phyloP scores from a whole-genome alignment of 208 protist species.

The Herpetomonas tarakana region DNA sequence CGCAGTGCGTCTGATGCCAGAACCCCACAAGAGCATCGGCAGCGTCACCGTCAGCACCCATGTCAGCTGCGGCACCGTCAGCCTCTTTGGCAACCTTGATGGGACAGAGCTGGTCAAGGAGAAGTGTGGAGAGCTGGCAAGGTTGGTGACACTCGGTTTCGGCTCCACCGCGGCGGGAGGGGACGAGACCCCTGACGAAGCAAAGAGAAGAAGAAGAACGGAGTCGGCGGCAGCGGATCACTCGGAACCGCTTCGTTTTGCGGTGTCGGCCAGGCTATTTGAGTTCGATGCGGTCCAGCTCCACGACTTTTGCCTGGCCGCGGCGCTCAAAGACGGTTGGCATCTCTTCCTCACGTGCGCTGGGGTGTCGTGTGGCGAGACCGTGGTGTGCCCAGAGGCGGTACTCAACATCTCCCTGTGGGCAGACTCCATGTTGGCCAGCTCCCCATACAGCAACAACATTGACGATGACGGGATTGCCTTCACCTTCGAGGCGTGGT shows the following conservation, averaged over 20 bases:
- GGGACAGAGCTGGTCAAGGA: slow-evolving; percentile 22
- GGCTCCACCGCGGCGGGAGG: neutral
- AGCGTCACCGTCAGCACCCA: neutral
- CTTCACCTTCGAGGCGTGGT: slow-evolving; percentile 30
- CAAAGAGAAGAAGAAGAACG: no score
- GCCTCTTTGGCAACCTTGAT: slow-evolving; percentile 14
- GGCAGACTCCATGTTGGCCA: slow-evolving; percentile 30
- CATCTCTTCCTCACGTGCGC: slow-evolving; percentile 25
- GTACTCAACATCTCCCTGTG: slow-evolving; percentile 25
- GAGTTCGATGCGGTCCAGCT: slow-evolving; percentile 3
- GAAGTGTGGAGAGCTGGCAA: slow-evolving; percentile 5
- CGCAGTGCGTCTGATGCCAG: neutral
- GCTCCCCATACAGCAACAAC: slow-evolving; percentile 36
- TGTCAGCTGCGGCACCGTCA: neutral
- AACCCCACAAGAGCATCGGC: neutral
- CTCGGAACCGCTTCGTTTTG: neutral
- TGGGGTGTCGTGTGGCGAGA: slow-evolving; percentile 9
- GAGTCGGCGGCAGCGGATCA: no score
- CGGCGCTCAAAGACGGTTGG: slow-evolving; percentile 27
- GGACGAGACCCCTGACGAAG: neutral
- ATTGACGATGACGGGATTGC: slow-evolving; percentile 46
- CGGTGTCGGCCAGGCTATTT: slow-evolving; percentile 4
- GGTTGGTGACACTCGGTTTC: neutral
- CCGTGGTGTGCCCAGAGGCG: neutral
- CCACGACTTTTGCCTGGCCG: slow-evolving; percentile 9